phyloP scores from a whole-genome alignment of 148 eudicot species.

The Simmondsia chinensis region DNA sequence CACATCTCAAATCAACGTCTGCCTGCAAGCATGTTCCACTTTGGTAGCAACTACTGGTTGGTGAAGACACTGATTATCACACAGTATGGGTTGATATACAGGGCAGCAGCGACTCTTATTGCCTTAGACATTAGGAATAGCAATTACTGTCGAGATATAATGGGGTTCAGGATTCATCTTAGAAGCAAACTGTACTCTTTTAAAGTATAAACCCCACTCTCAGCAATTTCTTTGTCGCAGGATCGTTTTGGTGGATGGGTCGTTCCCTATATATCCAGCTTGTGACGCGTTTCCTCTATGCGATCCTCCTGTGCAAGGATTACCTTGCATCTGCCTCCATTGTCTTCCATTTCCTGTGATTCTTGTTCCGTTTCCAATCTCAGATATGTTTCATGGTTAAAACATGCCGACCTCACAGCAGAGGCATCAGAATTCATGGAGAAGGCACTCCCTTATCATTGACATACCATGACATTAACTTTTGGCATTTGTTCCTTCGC shows the following conservation, averaged over 20 bases:
- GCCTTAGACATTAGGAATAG: too few relatives aligned
- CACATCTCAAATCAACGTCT: too few relatives aligned
- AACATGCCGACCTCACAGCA: slow-evolving; percentile 39
- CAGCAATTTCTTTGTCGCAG: slow-evolving; percentile 85
- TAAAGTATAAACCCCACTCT: slow-evolving; percentile 44
- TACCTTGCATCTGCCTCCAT: slow-evolving; percentile 55
- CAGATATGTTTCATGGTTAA: slow-evolving; percentile 38
- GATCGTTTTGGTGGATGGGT: slow-evolving; percentile 52
- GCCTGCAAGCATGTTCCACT: too few relatives aligned
- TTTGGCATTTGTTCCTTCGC: slow-evolving; percentile 72
- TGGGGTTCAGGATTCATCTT: slow-evolving; percentile 18
- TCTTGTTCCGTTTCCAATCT: slow-evolving; percentile 52
- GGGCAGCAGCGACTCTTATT: too few relatives aligned
- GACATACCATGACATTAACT: slow-evolving; percentile 55
- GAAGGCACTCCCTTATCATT: slow-evolving; percentile 47
- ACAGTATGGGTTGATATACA: too few relatives aligned
- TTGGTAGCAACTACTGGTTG: too few relatives aligned
- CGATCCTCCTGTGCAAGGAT: slow-evolving; percentile 50
- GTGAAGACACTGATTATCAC: too few relatives aligned
- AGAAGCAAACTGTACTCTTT: slow-evolving; percentile 19
- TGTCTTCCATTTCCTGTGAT: slow-evolving; percentile 43
- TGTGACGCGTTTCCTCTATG: slow-evolving; percentile 46
- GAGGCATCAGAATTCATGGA: slow-evolving; percentile 46
- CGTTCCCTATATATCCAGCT: slow-evolving; percentile 42
- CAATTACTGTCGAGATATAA: too few relatives aligned